These are phyloP conservation scores for Rhodamnia argentea DNA, from an alignment of 345 rosid species.

Conservation along the genomic window DNA sequence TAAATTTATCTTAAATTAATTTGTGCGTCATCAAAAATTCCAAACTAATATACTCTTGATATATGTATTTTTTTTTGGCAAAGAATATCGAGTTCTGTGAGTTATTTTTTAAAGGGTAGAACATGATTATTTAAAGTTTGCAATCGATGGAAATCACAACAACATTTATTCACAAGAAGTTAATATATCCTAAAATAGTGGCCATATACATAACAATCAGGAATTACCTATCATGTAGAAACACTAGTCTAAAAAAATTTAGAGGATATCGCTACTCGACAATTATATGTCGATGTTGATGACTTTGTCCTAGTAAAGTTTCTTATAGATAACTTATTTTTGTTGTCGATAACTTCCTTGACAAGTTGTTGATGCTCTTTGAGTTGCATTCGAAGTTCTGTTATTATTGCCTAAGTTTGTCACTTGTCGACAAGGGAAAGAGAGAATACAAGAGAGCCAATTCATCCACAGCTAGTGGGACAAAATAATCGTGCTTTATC, in stretches of 20 bases:
- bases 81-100: too few relatives aligned
- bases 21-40: too few relatives aligned
- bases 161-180: rapidly evolving
- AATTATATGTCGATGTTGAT: neutral
- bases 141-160: neutral
- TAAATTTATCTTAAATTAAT: too few relatives aligned
- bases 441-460: neutral
- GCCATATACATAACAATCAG: neutral
- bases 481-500: neutral
- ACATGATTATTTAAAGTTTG: too few relatives aligned
- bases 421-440: neutral
- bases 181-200: neutral
- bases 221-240: neutral
- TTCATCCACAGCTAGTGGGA: neutral
- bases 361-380: neutral
- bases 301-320: neutral
- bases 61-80: too few relatives aligned
- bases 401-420: rapidly evolving
- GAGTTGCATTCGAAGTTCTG: neutral
- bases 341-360: neutral
- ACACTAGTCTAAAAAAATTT: neutral
- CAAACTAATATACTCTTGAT: too few relatives aligned
- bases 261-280: rapidly evolving
- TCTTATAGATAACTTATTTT: rapidly evolving
- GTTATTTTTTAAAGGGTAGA: too few relatives aligned